Base-by-base conservation (phyloP, 2,329 filamentous ascomycete species). In the Arthrobotrys entomopaga region DNA sequence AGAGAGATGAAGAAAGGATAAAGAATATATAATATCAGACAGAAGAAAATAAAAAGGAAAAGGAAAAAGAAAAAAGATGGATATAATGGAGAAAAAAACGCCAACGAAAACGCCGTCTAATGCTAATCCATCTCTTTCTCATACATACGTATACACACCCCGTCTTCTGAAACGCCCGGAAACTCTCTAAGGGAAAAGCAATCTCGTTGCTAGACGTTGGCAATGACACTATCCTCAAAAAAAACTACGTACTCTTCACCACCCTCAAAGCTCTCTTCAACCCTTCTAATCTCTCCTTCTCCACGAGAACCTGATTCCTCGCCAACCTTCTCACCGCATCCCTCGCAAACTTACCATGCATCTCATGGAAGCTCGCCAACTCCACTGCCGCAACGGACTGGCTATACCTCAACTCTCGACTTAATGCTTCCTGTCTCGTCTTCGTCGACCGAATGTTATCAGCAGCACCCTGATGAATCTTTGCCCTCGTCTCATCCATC, bases 331-430 rank as follows among this genome's bases (percentile, higher is more conserved):
- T 87, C 75, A 97, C 87, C 26, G 92, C 91, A 70, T 87, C 87
- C 74, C 89, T 84, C 0, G 91, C 93, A 82, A 91, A 88, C 79
- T 87, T 88, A 77, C 92, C 91, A 79, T 96, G 89, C 83, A 93
- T 87, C 46, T 96, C 92, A 79, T 97, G 93, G 92, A 95, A 99
- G 15, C 91, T 93, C 0, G 95, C 95, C 65, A 99, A 82, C 82
- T 99, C 95, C 1, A 88, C 86, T 5, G 96, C 94, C 22, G 98
- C 94, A 13, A 94, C 92, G 81, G 96, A 92, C 82, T 97, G 94
- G 54, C 93, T 97, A 81, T 95, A 97, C 57, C 92, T 85, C 65
- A 99, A 83, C 81, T 99, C 95, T 59, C 88, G 88, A 0, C 90
- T 89, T n/a, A 97, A 82, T 49, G 88, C 87, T 19, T 89, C 87